Base-by-base conservation (phyloP, 140 eudicot species). In the Eryngium alpinum region DNA sequence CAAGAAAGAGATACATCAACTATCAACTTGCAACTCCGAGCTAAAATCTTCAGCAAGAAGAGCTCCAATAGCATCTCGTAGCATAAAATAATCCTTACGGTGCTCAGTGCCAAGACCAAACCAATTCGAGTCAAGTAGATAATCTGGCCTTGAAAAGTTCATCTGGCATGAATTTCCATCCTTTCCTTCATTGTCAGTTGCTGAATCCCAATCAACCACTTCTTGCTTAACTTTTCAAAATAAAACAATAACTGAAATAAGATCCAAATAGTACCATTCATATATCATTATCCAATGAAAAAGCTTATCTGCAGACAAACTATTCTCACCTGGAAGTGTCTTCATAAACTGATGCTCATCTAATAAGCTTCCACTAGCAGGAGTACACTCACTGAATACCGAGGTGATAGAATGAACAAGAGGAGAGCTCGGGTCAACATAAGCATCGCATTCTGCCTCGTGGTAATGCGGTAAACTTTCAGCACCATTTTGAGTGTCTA, bases 381-480 rank as follows among this genome's bases (percentile, higher is more conserved):
- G 91, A 72, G 91, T 85, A 87, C 84, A 88, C 63, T 90, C 94
- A 32, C 88, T 85, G 69, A 86, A 94, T 27, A 89, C 86, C 3
- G 97, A 92, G 28, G 94, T 86, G 50, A 86, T 80, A 82, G 97
- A 94, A 73, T 88, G 91, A 81, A 97, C 91, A 29, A 89, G 81
- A 38, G 97, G 97, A 59, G 97, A 94, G 84, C 88, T 84, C 4
- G 96, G 84, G 38, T 94, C 92, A 53, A 88, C 90, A 77, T 52
- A 90, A 6, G 79, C 88, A 62, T 86, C 94, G 89, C 87, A 86
- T 51, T 88, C 86, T 25, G 88, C 84, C 70, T 86, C 87, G 32
- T 78, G 78, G 77, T 80, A 75, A 32, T 86, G 90, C 24, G 85
- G 81, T 34, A 86, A 84, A 80, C 83, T 85, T 81, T 86, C 92